These are phyloP conservation scores for Cutaneotrichosporon sp. DNA, from an alignment of 1,284 basidiomycete genomes.

Conservation along the genomic window DNA sequence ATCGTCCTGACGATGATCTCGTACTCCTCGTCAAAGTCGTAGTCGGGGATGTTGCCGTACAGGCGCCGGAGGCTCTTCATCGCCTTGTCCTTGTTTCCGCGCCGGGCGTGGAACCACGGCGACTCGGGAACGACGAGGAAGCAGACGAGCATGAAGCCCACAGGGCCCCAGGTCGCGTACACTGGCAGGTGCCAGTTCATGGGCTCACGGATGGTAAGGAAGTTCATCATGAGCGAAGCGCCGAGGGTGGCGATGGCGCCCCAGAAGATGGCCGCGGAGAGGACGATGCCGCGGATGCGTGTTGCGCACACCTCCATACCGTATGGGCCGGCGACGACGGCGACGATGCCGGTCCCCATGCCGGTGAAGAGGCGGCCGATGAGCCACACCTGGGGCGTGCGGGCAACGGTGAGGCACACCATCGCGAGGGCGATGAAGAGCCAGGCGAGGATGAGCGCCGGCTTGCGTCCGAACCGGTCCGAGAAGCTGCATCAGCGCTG, in stretches of 20 bases:
- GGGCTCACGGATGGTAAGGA: slow-evolving; percentile 14
- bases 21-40: slow-evolving; percentile 39
- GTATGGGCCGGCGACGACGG: slow-evolving; percentile 22
- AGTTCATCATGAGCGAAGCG: slow-evolving; percentile 18
- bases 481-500: background rate
- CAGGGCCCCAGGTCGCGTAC: slow-evolving; percentile 19
- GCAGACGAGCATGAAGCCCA: slow-evolving; percentile 19
- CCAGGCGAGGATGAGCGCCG: slow-evolving; percentile 9
- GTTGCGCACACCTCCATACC: slow-evolving; percentile 22
- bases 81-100: slow-evolving; percentile 25
- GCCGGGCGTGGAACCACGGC: slow-evolving; percentile 26
- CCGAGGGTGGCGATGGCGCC: slow-evolving; percentile 8
- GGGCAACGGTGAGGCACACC: slow-evolving; percentile 8
- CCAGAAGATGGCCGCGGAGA: slow-evolving; percentile 14
- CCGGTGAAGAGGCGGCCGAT: background rate
- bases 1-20: slow-evolving; percentile 28
- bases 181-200: slow-evolving; percentile 21
- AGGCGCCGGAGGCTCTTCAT: slow-evolving; percentile 25
- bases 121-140: slow-evolving; percentile 21
- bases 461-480: slow-evolving; percentile 29
- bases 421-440: slow-evolving; percentile 7
- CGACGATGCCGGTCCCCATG: slow-evolving; percentile 10
- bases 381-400: slow-evolving; percentile 6
- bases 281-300: slow-evolving; percentile 18
- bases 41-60: slow-evolving; percentile 31